Evolutionary conservation across 768 basidiomycete genomes (phyloP), one percentile per base, ranked within the genome.

Genomic region (Pleurotus salmoneostramineus): DNA sequence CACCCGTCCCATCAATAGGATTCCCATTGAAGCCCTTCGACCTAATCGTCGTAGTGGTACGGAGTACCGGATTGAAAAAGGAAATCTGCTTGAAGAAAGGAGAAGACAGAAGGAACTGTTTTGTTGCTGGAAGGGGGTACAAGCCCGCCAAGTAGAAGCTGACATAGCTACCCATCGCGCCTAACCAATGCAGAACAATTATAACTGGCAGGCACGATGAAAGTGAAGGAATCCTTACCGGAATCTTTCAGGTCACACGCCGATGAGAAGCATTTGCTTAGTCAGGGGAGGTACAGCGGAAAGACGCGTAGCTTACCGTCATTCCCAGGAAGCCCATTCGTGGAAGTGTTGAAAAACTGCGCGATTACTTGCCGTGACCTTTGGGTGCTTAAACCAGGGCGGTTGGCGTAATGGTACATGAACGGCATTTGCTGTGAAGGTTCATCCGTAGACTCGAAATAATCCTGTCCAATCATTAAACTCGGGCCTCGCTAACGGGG

Each of bases 401-500:
- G 71, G 65, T 85, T 79, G 2, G 81, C 84, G 61, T 87, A 87
- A 69, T 87, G 84, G 62, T 85, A 86, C 84, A 86, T 86, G 67
- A 78, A 84, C 0, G 84, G 84, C 62, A 87, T 86, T 61, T 85
- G 83, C 61, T 85, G 83, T 2, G 84, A 85, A 0, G 84, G 84
- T 62, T 87, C 85, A 63, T 87, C 76, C 6, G 84, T 84, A 0
- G 76, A 72, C 58, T 86, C 85, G 60, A 86, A 86, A 66, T 84
- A 87, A 42, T 74, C 72, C 79, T 85, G 50, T 15, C 21, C 4
- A 15, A 48, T 37, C 17, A 27, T 48, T 7, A 32, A 40, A 17
- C 47, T 40, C 17, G 37, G 37, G n/a, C n/a, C n/a, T 40, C 2
- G 37, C 3, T 50, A 33, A 36, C 7, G 7, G 27, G 17, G 11